Evolutionary conservation across 257 asterid species (phyloP).

Genomic region (Solanum raphanifolium): DNA sequence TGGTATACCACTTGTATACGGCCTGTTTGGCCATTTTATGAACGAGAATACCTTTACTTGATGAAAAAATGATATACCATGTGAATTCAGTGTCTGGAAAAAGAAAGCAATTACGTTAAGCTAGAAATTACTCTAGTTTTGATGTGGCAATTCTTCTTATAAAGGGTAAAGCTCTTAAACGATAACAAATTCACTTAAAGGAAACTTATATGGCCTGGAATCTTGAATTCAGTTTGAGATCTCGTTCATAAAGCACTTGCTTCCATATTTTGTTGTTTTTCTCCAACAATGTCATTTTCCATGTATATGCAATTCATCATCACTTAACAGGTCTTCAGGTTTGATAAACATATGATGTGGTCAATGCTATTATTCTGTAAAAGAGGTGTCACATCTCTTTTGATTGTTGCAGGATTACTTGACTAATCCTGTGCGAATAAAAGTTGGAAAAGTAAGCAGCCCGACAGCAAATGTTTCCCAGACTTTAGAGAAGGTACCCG

Average conservation of each 20-base stretch:
- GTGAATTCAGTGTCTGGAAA: not conserved
- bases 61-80: not conserved
- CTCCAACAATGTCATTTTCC: not conserved
- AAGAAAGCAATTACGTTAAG: not conserved
- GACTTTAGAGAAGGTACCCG: slow-evolving; percentile 67
- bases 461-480: slow-evolving; percentile 83
- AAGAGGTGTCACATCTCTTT: not conserved
- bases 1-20: not conserved
- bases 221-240: not conserved
- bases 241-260: not conserved
- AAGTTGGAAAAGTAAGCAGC: slow-evolving; percentile 89
- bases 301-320: not conserved
- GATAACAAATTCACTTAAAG: not conserved
- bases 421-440: slow-evolving; percentile 69
- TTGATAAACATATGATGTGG: not conserved
- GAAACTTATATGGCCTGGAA: not conserved
- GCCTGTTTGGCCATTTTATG: not conserved
- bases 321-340: not conserved
- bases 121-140: not conserved
- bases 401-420: slow-evolving; percentile 52
- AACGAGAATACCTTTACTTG: not conserved
- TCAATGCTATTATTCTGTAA: not conserved
- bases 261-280: not conserved
- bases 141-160: not conserved
- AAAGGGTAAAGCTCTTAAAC: not conserved